A percentile compares a stretch with the other conserved stretches of the same genome.
phyloP scores from a whole-genome alignment of 345 rosid species.

The Populus davidiana region DNA sequence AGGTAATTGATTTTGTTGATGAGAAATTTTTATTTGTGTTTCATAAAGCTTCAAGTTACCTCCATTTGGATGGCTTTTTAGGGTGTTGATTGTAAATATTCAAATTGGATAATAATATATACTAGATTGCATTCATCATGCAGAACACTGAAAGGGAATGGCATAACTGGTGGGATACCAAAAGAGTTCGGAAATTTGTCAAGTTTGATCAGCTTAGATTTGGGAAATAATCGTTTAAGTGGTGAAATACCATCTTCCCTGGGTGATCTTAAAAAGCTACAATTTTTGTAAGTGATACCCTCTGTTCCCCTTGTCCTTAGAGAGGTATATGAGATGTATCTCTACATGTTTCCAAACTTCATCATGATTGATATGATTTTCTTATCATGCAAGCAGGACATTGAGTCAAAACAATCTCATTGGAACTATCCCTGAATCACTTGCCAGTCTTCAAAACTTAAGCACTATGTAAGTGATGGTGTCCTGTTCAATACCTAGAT shows the following conservation, averaged over 20 bases:
- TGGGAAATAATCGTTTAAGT: conserved; percentile 70
- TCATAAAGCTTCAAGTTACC: not conserved
- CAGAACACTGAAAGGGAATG: conserved; percentile 92
- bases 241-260: conserved; percentile 82
- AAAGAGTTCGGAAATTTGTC: conserved; percentile 76
- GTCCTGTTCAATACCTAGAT: not conserved
- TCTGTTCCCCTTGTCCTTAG: not conserved
- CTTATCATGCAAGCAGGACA: conserved; percentile 48
- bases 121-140: conserved; percentile 20
- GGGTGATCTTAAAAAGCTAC: conserved; percentile 83
- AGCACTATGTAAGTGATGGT: conserved; percentile 65
- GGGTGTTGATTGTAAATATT: not conserved
- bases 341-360: conserved; percentile 1
- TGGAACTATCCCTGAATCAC: conserved; percentile 73
- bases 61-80: not conserved
- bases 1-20: not conserved
- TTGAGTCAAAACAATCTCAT: conserved; percentile 81
- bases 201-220: conserved; percentile 78
- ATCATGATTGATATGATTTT: not conserved
- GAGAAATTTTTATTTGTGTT: not conserved
- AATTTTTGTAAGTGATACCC: conserved; percentile 70
- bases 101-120: not conserved
- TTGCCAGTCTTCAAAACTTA: conserved; percentile 56
- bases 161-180: conserved; percentile 84
- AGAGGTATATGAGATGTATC: not conserved